These are phyloP conservation scores for Pistacia integerrima DNA, from an alignment of 345 rosid species.

Conservation along the genomic window DNA sequence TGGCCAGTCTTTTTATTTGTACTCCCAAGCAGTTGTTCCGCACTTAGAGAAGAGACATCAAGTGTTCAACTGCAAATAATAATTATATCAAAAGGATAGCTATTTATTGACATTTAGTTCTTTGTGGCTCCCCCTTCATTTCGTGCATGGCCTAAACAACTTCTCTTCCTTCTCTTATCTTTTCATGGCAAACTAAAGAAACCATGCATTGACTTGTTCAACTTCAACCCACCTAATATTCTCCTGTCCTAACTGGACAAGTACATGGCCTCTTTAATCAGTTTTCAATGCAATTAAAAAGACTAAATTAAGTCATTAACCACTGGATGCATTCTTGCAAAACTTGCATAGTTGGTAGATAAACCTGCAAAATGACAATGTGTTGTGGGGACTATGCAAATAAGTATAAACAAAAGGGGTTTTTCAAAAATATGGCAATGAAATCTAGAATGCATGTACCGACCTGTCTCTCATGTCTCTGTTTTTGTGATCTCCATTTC, in stretches of 20 bases:
- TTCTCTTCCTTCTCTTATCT: neutral
- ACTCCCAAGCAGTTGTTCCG: neutral
- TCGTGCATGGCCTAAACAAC: neutral
- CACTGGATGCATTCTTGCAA: neutral
- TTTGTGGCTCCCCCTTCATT: neutral
- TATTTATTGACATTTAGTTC: neutral
- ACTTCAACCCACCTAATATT: neutral
- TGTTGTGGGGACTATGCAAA: neutral
- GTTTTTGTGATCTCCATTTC: neutral
- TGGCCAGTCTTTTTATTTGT: neutral
- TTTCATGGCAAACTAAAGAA: neutral
- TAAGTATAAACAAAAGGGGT: neutral
- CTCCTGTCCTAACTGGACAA: neutral
- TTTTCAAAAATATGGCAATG: constrained; percentile 7
- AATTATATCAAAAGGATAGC: neutral
- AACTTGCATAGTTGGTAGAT: neutral
- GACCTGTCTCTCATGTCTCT: neutral
- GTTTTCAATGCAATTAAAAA: neutral
- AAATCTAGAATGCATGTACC: constrained; percentile 10
- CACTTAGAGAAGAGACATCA: neutral
- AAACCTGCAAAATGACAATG: neutral
- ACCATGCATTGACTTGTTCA: neutral
- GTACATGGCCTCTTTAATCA: neutral
- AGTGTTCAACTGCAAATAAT: constrained; percentile 2
- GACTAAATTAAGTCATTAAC: too few relatives aligned